These are phyloP conservation scores for Nepenthes gracilis DNA, from an alignment of 148 eudicot species.

Conservation along the genomic window DNA sequence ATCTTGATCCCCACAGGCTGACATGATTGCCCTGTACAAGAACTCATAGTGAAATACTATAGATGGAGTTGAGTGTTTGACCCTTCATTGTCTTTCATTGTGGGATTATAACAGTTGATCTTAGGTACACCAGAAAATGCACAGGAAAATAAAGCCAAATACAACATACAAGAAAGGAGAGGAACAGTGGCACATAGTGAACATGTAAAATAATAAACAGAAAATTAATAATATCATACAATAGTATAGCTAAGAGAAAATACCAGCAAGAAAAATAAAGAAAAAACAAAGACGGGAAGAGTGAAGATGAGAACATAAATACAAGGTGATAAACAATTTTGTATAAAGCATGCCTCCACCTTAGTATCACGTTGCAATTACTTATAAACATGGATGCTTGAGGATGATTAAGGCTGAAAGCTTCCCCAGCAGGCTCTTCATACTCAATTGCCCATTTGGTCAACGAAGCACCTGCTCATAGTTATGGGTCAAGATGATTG, in stretches of 20 bases:
- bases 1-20: conserved; percentile 61
- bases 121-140: neutral
- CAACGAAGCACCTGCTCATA: conserved; percentile 47
- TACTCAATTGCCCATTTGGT: conserved; percentile 99
- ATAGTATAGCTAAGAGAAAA: no score
- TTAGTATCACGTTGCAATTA: conserved; percentile 91
- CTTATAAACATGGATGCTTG: conserved; percentile 55
- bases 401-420: conserved; percentile 84
- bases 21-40: conserved; percentile 62
- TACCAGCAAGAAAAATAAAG: neutral
- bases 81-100: neutral
- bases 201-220: neutral
- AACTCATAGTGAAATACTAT: neutral
- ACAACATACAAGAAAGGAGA: neutral
- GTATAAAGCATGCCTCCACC: conserved; percentile 22
- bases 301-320: neutral
- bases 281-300: neutral
- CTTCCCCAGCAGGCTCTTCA: conserved; percentile 95
- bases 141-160: no score
- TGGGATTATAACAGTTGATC: neutral
- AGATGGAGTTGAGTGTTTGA: neutral
- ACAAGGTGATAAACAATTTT: neutral
- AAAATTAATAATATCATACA: neutral
- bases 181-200: neutral
- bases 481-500: neutral